A percentile compares a stretch with the other conserved stretches of the same genome.
phyloP scores from a whole-genome alignment of 768 basidiomycete genomes.

The Pleurotus tuoliensis region DNA sequence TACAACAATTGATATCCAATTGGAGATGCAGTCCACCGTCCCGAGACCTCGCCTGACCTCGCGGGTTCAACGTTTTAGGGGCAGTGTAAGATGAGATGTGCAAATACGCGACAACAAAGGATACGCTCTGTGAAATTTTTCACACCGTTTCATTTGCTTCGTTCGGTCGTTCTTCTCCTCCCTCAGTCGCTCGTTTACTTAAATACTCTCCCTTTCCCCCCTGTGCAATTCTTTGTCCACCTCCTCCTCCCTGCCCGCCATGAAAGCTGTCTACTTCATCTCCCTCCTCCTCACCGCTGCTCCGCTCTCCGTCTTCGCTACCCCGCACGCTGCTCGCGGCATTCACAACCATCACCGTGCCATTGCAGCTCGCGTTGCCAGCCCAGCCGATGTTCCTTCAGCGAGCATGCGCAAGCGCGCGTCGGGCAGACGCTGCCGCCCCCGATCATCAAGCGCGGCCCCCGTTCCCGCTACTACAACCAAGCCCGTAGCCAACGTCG shows the following conservation, averaged over 20 bases:
- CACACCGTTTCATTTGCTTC: neutral
- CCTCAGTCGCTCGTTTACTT: conserved; percentile 8
- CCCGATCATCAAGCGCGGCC: conserved; percentile 25
- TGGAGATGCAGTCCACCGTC: neutral
- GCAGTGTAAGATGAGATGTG: neutral
- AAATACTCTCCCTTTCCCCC: neutral
- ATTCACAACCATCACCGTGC: conserved; percentile 31
- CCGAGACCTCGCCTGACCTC: conserved; percentile 1
- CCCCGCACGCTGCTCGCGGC: conserved; percentile 34
- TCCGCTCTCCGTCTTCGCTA: conserved; percentile 32
- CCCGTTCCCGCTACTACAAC: conserved; percentile 14
- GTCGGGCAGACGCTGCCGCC: conserved; percentile 33
- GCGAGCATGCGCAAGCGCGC: conserved; percentile 23
- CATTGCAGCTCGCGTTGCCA: conserved; percentile 40
- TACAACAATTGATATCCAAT: neutral
- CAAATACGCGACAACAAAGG: conserved; percentile 5
- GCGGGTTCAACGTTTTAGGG: neutral
- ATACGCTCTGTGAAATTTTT: neutral
- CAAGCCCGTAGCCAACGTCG: conserved; percentile 10
- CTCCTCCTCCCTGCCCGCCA: conserved; percentile 32
- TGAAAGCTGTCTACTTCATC: conserved; percentile 39
- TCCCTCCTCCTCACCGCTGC: conserved; percentile 36
- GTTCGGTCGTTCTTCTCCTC: neutral
- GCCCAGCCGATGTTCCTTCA: conserved; percentile 23
- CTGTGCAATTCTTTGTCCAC: conserved; percentile 14